phyloP scores from a whole-genome alignment of 768 basidiomycete species.

The Boletus edulis region DNA sequence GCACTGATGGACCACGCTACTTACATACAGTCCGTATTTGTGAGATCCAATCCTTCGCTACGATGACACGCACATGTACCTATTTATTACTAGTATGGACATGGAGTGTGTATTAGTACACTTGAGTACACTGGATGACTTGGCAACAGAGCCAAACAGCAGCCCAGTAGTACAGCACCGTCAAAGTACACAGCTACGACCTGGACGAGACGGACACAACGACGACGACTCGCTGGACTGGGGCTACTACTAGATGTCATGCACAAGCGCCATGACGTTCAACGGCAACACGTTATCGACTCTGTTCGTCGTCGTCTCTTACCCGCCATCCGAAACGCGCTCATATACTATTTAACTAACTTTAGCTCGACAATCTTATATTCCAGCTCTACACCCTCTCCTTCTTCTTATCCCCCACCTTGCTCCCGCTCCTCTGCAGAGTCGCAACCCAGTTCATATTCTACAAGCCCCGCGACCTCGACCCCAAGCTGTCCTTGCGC shows the following conservation, averaged over 20 bases:
- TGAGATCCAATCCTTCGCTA: conserved; percentile 3
- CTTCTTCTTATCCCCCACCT: conserved; percentile 71
- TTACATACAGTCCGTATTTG: conserved; percentile 23
- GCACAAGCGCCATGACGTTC: conserved; percentile 61
- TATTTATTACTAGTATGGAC: background rate
- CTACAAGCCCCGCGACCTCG: conserved; percentile 64
- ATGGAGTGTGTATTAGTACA: too few relatives aligned
- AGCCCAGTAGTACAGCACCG: background rate
- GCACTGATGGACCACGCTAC: conserved; percentile 31
- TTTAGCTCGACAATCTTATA: conserved; percentile 64
- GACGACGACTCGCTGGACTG: conserved; percentile 9
- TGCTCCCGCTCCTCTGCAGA: conserved; percentile 42
- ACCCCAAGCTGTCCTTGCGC: conserved; percentile 61
- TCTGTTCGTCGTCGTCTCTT: conserved; percentile 44
- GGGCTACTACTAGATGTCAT: conserved; percentile 44
- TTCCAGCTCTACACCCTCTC: conserved; percentile 75
- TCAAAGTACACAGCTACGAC: background rate
- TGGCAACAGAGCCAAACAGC: conserved; percentile 32
- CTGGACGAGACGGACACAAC: background rate
- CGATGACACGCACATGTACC: conserved; percentile 7
- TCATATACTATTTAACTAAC: background rate
- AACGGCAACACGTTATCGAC: conserved; percentile 67
- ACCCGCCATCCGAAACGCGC: conserved; percentile 4
- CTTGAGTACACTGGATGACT: background rate
- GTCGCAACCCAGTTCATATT: conserved; percentile 62